Conservation (phyloP, 1,284 basidiomycete genomes). For the Trichosporon coremiiforme region DNA sequence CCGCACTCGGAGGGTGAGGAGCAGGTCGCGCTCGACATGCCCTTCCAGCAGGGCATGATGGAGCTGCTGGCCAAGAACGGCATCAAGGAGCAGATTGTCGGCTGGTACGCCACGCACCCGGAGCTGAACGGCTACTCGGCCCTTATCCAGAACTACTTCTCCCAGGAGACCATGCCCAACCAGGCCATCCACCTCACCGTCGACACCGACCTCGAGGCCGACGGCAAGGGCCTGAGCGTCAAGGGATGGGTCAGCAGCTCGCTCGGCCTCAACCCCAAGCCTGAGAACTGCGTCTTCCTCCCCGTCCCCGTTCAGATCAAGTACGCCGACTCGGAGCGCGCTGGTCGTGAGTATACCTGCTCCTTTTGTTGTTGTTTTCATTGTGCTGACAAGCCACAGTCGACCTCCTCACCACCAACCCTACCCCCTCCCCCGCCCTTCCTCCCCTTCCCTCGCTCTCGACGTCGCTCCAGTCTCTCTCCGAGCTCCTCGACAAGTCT, state of each 20-base stretch:
- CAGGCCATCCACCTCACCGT: slow-evolving; percentile 92
- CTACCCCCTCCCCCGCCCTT: slow-evolving; percentile 48
- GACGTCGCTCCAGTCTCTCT: slow-evolving; percentile 56
- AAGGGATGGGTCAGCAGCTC: slow-evolving; percentile 76
- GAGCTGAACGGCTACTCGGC: slow-evolving; percentile 94
- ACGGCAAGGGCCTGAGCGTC: slow-evolving; percentile 73
- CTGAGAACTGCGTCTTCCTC: slow-evolving; percentile 88
- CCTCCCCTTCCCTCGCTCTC: slow-evolving; percentile 50
- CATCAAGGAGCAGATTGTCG: slow-evolving; percentile 56
- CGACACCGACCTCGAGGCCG: slow-evolving; percentile 70
- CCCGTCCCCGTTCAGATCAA: slow-evolving; percentile 80
- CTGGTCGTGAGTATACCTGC: slow-evolving; percentile 67
- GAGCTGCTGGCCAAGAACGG: slow-evolving; percentile 65
- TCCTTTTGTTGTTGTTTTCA: slow-evolving; percentile 9
- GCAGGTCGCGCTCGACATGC: slow-evolving; percentile 92
- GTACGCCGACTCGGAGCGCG: slow-evolving; percentile 78
- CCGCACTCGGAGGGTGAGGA: slow-evolving; percentile 88
- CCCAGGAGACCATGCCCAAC: slow-evolving; percentile 83
- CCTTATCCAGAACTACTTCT: slow-evolving; percentile 97
- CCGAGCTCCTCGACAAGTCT: slow-evolving; percentile 61
- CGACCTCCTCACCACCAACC: slow-evolving; percentile 66
- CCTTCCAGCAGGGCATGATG: slow-evolving; percentile 91
- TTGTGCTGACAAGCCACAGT: slow-evolving; percentile 59
- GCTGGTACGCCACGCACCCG: slow-evolving; percentile 78
- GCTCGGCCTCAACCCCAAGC: slow-evolving; percentile 75